phyloP scores from a whole-genome alignment of 164 flowering plant genomes.

The Buxus sempervirens region DNA sequence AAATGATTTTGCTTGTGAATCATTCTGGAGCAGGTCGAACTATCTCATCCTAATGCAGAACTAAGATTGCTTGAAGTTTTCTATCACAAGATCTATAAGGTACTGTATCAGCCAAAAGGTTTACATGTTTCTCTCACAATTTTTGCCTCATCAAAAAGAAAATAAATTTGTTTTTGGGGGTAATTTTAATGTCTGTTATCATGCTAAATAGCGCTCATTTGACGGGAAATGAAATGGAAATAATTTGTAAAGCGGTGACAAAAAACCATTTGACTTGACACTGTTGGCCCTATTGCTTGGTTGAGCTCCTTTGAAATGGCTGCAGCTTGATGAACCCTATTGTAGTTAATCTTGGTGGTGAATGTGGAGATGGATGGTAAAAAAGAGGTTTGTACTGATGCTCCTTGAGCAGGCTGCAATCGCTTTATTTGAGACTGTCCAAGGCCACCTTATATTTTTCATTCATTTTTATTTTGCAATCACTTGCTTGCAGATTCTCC shows the following conservation, averaged over 20 bases:
- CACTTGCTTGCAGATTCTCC: conserved; percentile 56
- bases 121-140: too few relatives aligned
- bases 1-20: background rate
- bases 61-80: conserved; percentile 12
- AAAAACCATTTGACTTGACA: background rate
- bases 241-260: background rate
- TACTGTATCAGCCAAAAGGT: background rate
- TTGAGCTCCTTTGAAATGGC: background rate
- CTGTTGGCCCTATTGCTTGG: background rate
- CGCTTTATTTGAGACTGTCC: background rate
- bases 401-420: background rate
- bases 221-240: too few relatives aligned
- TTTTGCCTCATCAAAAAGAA: too few relatives aligned
- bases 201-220: background rate
- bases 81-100: conserved; percentile 16
- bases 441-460: too few relatives aligned
- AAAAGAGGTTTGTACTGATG: background rate
- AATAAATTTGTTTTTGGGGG: too few relatives aligned
- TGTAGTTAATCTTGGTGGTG: background rate
- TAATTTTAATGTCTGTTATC: background rate
- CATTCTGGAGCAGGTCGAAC: conserved; percentile 15
- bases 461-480: background rate
- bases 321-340: background rate
- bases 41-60: conserved; percentile 13
- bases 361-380: background rate